Base-by-base conservation (phyloP, 371 early-diverging fungal genomes). In the Mucor saturninus region DNA sequence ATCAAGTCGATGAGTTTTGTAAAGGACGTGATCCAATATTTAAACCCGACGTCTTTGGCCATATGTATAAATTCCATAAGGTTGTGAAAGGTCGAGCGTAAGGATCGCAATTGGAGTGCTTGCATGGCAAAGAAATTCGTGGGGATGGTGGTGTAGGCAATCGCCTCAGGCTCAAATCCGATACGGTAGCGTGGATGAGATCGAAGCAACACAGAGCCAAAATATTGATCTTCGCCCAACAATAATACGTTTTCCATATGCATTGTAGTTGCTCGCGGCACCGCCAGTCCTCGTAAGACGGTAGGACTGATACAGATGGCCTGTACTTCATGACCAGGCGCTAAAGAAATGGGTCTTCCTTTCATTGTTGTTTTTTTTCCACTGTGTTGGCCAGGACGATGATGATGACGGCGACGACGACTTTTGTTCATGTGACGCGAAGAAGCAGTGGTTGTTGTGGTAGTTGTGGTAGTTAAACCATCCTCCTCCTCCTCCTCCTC, bases 161-260 rank as follows among this genome's bases (percentile, higher is more conserved):
- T 69, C 3, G 83, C 79, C 54, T 76, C 78, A 2, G 83, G 78
- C 55, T 82, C 83, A 48, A 82, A 82, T 31, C 75, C 83, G 26
- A 82, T 61, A 2, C 71, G 72, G 50, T 73, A 76, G 2, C 67
- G 55, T 5, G 83, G 80, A 52, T 76, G 73, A 2, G 83, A 82
- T 39, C 69, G 69, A 28, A 82, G 55, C n/a, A 82, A 60, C 7
- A 79, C 78, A 43, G 71, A 59, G 3, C 76, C 58, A 11, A 82
- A 55, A 26, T 74, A 79, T 38, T 79, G 79, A 21, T 82, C 83
- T 61, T 82, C 83, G 14, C 83, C 83, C 1, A 73, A 62, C 7
- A 82, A 45, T 21, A 82, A 57, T 2, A 79, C 65, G 51, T 76
- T 82, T 51, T 77, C 69, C 77, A 76, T 77, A 45, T 82, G 83